Evolutionary conservation across 495 filamentous ascomycete species (phyloP), one percentile per base, ranked within the genome.

Genomic region (Stereocaulon alpinum): DNA sequence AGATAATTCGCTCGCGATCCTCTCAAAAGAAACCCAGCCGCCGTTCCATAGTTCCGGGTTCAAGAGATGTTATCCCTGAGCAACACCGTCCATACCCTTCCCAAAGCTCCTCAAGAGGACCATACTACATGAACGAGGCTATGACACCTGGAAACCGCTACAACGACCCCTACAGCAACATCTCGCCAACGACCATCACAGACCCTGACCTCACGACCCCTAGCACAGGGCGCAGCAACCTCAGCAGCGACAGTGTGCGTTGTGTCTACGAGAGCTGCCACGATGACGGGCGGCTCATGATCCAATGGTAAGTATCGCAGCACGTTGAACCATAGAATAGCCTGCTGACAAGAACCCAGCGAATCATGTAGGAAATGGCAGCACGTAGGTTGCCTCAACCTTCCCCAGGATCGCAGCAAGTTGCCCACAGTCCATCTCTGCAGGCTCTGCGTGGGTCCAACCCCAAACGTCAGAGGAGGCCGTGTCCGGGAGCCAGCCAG

Each of bases 311-410:
- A 60, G 77, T 58, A 17, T 54, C 22, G 2, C 3, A 14, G 30
- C 30, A 55, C 54, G n/a, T 18, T 57, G 29, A 9, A 24, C 12
- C 6, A 27, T 40, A 24, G 1, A 17, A 32, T 34, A 40, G 1
- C 12, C 6, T 40, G 43, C 66, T 73, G 43, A 71, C 42, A 18
- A 7, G 24, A 20, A 37, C 40, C 20, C 65, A 91, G 90, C 72
- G 86, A 91, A 73, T 91, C 89, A 4, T 96, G 90, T 71, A 85
- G 82, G 42, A 86, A 91, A 71, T 92, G 85, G 83, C 79, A 91
- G 32, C 90, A 96, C 66, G 86, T 83, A 6, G 78, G 78, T 64
- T 96, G 90, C 67, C 79, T 37, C 34, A 37, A 37, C 34, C 34
- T 91, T 37, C 85, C 86, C 18, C 76, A 91, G 27, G 84, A 84